Evolutionary conservation across 1,284 basidiomycete species (phyloP).

Genomic region (Wallemia hederae): DNA sequence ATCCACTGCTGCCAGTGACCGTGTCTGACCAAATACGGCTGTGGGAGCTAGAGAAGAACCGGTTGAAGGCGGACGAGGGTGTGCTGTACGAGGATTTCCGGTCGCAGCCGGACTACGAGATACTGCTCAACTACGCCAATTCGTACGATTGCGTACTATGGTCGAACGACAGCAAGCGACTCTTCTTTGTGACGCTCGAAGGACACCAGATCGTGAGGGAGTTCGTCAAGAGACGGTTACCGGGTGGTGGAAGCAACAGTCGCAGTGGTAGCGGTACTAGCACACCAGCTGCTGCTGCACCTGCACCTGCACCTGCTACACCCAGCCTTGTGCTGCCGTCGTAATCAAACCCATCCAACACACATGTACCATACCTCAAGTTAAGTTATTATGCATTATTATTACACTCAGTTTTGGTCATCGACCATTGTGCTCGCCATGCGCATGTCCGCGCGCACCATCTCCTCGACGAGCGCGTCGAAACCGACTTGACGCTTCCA

Average conservation of each 20-base stretch:
- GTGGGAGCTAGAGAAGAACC: conserved; percentile 90
- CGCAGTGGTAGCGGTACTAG: background rate
- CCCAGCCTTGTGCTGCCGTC: no score
- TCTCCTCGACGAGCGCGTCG: conserved; percentile 51
- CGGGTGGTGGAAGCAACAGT: background rate
- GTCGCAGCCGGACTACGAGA: conserved; percentile 56
- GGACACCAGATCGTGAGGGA: conserved; percentile 48
- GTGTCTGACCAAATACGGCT: conserved; percentile 93
- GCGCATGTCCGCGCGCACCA: conserved; percentile 48
- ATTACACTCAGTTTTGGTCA: background rate
- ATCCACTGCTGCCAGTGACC: conserved; percentile 69
- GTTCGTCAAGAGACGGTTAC: conserved; percentile 23
- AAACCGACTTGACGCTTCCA: conserved; percentile 63
- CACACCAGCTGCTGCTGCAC: no score
- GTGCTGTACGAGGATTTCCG: conserved; percentile 56
- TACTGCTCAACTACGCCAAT: conserved; percentile 57
- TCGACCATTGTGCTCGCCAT: background rate
- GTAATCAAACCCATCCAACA: no score
- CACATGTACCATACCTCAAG: no score
- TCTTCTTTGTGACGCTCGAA: conserved; percentile 53
- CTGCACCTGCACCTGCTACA: no score
- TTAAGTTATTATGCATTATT: background rate
- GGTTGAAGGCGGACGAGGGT: conserved; percentile 65
- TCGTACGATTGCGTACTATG: conserved; percentile 48
- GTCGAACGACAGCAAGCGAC: conserved; percentile 33